Evolutionary conservation across 2,329 filamentous ascomycete genomes (phyloP), one percentile per base, ranked within the genome.

Genomic region (Setomelanomma holmii): DNA sequence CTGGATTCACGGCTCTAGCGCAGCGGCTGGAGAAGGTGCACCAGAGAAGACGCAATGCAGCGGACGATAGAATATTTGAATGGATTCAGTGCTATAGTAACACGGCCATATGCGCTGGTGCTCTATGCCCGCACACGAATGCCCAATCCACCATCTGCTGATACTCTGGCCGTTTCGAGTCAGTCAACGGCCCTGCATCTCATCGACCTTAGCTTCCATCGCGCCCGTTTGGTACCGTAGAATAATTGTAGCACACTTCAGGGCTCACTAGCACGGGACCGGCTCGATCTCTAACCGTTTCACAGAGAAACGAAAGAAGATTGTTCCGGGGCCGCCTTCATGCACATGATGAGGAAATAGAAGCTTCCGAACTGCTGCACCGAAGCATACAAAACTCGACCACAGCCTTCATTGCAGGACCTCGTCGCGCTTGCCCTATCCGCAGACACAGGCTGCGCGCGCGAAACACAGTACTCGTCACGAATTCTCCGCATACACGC

Each of bases 161-260:
- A 55, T 27, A 58, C 55, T 34, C 16, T 47, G 39, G 5, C 38
- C 40, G 56, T 59, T 59, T 59, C 56, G 56, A 49, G 52, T 38
- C 49, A 11, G 8, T 27, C 49, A 45, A 19, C 40, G 42, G n/a
- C 43, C 24, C 24, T 40, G 43, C 45, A 27, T 16, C 35, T 27
- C 33, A n/a, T 30, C 27, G 10, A 17, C 43, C 39, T 10, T 36
- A 42, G 34, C 33, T 44, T 22, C 43, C 6, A 7, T 44, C 40
- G 36, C 41, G 33, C 23, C 40, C 17, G 35, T 24, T 24, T 40
- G 45, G 17, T 34, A 30, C 27, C 27, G 27, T 30, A 30, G 27
- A 10, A 34, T 44, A 30, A 45, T 45, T 35, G 34, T 49, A 40
- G 39, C 49, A 44, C 22, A 7, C 14, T 17, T 36, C 21, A 30